Conservation (phyloP, 106 monocot species). For the Amphibolis antarctica region DNA sequence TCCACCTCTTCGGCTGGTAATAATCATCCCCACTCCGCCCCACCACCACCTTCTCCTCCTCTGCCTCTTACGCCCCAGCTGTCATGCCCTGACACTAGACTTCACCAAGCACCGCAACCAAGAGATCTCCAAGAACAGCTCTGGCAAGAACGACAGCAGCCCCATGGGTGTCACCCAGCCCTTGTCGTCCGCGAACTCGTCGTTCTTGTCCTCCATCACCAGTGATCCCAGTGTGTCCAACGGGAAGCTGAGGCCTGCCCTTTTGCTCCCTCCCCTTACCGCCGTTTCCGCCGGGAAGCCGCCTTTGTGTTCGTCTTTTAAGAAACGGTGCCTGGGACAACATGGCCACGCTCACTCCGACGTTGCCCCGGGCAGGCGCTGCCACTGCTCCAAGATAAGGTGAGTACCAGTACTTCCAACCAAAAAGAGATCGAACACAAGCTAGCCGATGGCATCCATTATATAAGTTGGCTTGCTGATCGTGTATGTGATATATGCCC, state of each 20-base stretch:
- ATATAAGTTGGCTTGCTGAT: not conserved
- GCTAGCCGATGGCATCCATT: too few relatives aligned
- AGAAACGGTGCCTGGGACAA: slow-evolving; percentile 64
- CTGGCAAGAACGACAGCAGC: slow-evolving; percentile 19
- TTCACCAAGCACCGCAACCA: slow-evolving; percentile 22
- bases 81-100: slow-evolving; percentile 26
- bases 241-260: slow-evolving; percentile 27
- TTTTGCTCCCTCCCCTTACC: slow-evolving; percentile 6
- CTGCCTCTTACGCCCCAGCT: not conserved
- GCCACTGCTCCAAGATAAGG: slow-evolving; percentile 91
- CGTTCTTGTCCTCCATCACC: slow-evolving; percentile 77
- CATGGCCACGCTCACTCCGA: slow-evolving; percentile 64
- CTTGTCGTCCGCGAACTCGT: slow-evolving; percentile 55
- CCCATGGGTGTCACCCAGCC: slow-evolving; percentile 35
- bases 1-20: not conserved
- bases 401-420: not conserved
- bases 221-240: slow-evolving; percentile 89
- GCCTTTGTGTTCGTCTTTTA: slow-evolving; percentile 39
- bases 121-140: not conserved
- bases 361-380: slow-evolving; percentile 38
- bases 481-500: not conserved
- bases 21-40: not conserved
- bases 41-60: not conserved
- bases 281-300: slow-evolving; percentile 34
- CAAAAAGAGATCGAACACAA: too few relatives aligned